Base-by-base conservation (phyloP, 1,139 yeast genomes). In the Geotrichum armillariae region DNA sequence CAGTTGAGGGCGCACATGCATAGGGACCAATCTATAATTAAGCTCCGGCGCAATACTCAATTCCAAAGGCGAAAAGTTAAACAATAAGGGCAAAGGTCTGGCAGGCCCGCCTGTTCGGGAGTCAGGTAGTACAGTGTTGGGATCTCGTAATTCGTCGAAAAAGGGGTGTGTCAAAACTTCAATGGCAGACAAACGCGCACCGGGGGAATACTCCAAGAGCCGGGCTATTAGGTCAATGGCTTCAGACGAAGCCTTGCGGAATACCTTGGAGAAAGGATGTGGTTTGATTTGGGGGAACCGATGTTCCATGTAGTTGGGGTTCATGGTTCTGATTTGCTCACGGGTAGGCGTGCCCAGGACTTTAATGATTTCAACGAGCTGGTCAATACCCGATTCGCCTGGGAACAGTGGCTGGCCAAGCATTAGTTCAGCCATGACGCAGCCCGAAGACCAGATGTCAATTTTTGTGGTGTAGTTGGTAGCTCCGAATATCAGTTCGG, bases 401-500 rank as follows among this genome's bases (percentile, higher is more conserved):
- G 99, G 99, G 72, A 93, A 93, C 57, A 93, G 75, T 4, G 99
- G 99, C 67, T 90, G 97, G 8, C 99, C 98, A 52, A 93, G 77
- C 60, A 91, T 81, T 63, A 93, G 74, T 70, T 93, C 99, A 3
- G 98, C 98, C 89, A 93, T 90, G 34, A 93, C 99, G 72, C 99
- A 93, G 18, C 96, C 97, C 11, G 96, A 91, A 17, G 96, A 88
- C 99, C 99, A 93, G 50, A 93, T 83, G 68, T 93, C 99, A 60
- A 93, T 93, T 69, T 91, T 91, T 38, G 97, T 90, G n/a, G 99
- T 89, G 69, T 88, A 88, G 67, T 87, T 86, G 7, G 93, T 85
- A 11, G 96, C 94, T 20, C 95, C 96, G 69, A 88, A 89, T 53
- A 88, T 88, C 62, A 88, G 77, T 67, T 88, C 96, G 1, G 96